A percentile compares a stretch with the other conserved stretches of the same genome.
phyloP scores from a whole-genome alignment of 805 yeast species.

The Metschnikowia cubensis region DNA sequence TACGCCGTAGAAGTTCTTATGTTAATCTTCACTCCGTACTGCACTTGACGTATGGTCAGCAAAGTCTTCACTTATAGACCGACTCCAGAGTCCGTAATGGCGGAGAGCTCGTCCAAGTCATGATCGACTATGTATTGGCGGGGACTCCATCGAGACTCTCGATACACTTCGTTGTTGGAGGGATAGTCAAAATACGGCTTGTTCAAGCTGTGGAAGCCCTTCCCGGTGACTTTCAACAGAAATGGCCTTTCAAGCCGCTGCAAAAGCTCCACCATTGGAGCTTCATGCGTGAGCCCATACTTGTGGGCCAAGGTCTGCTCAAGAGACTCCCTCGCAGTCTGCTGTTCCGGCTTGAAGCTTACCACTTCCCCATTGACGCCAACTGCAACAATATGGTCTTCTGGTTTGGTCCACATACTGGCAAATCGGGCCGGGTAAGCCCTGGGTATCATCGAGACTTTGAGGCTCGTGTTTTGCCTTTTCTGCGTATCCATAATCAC shows the following conservation, averaged over 20 bases:
- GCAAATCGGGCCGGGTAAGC: slow-evolving; percentile 24
- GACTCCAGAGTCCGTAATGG: not conserved
- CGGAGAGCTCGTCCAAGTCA: slow-evolving; percentile 29
- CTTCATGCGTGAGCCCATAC: not conserved
- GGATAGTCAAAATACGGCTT: slow-evolving; percentile 33
- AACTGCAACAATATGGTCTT: slow-evolving; percentile 20
- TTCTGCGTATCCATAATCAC: slow-evolving; percentile 20
- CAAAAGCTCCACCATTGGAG: slow-evolving; percentile 15
- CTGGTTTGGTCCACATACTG: slow-evolving; percentile 19
- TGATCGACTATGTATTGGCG: slow-evolving; percentile 28
- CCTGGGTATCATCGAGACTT: slow-evolving; percentile 31
- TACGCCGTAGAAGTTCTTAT: too few relatives aligned
- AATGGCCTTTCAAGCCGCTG: slow-evolving; percentile 32
- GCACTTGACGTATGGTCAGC: not conserved
- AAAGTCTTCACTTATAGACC: not conserved
- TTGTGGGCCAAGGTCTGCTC: slow-evolving; percentile 10
- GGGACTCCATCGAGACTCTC: too few relatives aligned
- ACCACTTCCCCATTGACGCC: slow-evolving; percentile 39
- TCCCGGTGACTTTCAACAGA: slow-evolving; percentile 35
- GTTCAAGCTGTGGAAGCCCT: slow-evolving; percentile 33
- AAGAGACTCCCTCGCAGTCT: slow-evolving; percentile 14
- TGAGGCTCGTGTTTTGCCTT: slow-evolving; percentile 13
- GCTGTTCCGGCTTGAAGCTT: slow-evolving; percentile 7
- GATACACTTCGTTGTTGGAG: slow-evolving; percentile 12
- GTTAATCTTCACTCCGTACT: too few relatives aligned